These are phyloP conservation scores for Melampsora larici-populina DNA, from an alignment of 1,284 basidiomycete genomes.

Conservation along the genomic window DNA sequence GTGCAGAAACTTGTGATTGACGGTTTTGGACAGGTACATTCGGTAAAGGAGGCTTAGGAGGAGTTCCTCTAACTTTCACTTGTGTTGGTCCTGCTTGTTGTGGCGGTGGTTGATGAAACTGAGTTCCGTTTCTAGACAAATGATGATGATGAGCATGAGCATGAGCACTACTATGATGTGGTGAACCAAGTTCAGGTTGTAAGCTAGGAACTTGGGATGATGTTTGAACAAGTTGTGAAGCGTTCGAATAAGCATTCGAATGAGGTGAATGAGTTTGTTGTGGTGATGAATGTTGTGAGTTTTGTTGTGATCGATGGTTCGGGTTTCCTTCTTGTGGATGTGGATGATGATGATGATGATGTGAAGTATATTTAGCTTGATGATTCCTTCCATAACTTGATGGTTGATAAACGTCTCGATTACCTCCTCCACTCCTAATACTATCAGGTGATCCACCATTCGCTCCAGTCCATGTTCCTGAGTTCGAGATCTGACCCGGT, in stretches of 20 bases:
- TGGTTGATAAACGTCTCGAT: background rate
- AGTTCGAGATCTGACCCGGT: background rate
- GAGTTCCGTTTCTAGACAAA: background rate
- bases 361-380: background rate
- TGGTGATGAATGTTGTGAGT: slow-evolving; percentile 4
- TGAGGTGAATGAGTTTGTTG: background rate
- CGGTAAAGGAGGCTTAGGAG: background rate
- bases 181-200: slow-evolving; percentile 2
- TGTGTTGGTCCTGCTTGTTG: no score
- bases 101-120: background rate
- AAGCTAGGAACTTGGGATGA: no score
- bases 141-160: background rate
- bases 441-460: background rate
- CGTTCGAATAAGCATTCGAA: background rate
- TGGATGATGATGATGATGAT: no score
- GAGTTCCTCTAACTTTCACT: background rate
- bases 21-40: background rate
- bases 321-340: no score
- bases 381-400: background rate
- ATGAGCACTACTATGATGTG: no score
- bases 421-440: background rate
- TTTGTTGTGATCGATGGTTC: slow-evolving; percentile 12
- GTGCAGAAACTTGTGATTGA: background rate
- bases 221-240: slow-evolving; percentile 14
- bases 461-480: background rate